These are phyloP conservation scores for Cladosporium austrohemisphaericum DNA, from an alignment of 2,329 filamentous ascomycete species.

Conservation along the genomic window DNA sequence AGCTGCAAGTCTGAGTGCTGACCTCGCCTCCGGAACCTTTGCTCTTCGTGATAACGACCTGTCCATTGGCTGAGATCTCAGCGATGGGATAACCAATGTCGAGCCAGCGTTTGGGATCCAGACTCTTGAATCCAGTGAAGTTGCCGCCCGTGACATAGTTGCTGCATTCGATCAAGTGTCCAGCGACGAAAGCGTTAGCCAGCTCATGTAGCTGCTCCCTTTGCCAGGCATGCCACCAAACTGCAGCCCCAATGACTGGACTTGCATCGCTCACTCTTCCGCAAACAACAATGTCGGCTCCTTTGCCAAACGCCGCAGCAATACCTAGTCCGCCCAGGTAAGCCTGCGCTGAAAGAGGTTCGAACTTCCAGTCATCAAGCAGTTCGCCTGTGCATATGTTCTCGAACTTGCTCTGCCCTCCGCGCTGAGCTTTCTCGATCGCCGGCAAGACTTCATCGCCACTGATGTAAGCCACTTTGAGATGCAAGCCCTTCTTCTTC, in stretches of 20 bases:
- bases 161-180: constrained; percentile 44
- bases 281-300: constrained; percentile 45
- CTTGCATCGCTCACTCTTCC: constrained; percentile 44
- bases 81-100: constrained; percentile 40
- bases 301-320: constrained; percentile 38
- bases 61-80: constrained; percentile 34
- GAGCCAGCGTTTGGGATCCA: constrained; percentile 37
- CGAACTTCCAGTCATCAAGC: constrained; percentile 33
- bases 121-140: constrained; percentile 42
- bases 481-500: constrained; percentile 32
- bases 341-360: constrained; percentile 34
- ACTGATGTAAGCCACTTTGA: constrained; percentile 48
- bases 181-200: constrained; percentile 41
- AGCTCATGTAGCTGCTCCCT: constrained; percentile 38
- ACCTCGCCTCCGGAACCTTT: constrained; percentile 36
- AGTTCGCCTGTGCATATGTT: constrained; percentile 39
- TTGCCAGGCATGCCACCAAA: constrained; percentile 45
- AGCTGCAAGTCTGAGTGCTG: constrained; percentile 49
- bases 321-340: constrained; percentile 46
- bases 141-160: constrained; percentile 44
- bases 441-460: constrained; percentile 41
- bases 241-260: constrained; percentile 42
- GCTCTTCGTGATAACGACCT: constrained; percentile 38
- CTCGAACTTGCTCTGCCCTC: constrained; percentile 34
- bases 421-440: constrained; percentile 34